These are phyloP conservation scores for Dothistroma septosporum DNA, from an alignment of 2,329 filamentous ascomycete species.

Conservation along the genomic window DNA sequence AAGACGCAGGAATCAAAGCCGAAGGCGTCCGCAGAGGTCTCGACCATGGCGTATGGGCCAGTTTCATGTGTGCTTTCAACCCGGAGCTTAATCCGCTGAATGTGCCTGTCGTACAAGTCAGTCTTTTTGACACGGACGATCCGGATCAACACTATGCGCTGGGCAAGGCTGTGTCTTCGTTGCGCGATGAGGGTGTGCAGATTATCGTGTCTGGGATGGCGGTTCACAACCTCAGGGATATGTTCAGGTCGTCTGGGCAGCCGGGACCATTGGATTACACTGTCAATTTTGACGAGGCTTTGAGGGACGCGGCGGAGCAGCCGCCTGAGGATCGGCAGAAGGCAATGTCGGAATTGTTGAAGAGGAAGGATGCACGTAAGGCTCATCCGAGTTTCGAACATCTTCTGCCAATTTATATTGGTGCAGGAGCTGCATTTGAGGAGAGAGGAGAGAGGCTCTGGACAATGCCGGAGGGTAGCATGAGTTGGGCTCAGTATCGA, in stretches of 20 bases:
- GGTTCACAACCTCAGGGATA: constrained; percentile 42
- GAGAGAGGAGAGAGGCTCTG: constrained; percentile 33
- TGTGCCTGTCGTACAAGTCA: constrained; percentile 67
- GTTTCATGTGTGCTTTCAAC: constrained; percentile 57
- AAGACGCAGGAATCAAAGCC: constrained; percentile 56
- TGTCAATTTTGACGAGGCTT: constrained; percentile 33
- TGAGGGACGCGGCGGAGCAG: constrained; percentile 34
- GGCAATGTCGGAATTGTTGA: constrained; percentile 36
- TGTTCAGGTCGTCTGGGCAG: constrained; percentile 23
- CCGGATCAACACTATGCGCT: constrained; percentile 63
- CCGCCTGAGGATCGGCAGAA: constrained; percentile 29
- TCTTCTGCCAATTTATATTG: constrained; percentile 56
- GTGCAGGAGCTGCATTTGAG: constrained; percentile 33
- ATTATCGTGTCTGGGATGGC: constrained; percentile 72
- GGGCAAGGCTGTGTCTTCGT: constrained; percentile 60
- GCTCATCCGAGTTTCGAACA: constrained; percentile 60
- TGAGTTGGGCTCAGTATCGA: constrained; percentile 37
- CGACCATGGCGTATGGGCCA: constrained; percentile 72
- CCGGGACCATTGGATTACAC: constrained; percentile 33
- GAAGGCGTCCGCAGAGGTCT: constrained; percentile 60
- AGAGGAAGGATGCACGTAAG: constrained; percentile 50
- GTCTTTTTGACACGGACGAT: constrained; percentile 62
- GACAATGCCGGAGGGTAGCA: constrained; percentile 35
- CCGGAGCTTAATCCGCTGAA: constrained; percentile 37
- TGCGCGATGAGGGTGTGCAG: constrained; percentile 64